Conservation (phyloP, 2,329 filamentous ascomycete species). For the Camillea tinctor region DNA sequence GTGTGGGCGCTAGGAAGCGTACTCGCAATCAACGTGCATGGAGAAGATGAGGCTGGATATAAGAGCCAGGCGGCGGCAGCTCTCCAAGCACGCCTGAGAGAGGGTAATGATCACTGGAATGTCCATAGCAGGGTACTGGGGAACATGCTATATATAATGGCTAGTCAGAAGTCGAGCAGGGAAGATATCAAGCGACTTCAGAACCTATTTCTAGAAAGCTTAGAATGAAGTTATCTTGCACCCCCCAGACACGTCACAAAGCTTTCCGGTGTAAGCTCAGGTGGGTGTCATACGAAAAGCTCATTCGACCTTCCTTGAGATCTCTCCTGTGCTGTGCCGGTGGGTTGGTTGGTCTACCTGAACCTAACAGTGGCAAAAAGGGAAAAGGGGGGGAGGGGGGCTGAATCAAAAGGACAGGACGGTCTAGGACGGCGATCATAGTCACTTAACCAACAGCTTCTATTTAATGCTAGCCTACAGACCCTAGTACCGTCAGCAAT, state of each 20-base stretch:
- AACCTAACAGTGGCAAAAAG: no score
- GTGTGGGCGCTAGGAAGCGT: conserved; percentile 75
- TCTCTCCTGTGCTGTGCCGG: no score
- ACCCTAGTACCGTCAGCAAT: no score
- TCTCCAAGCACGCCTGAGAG: conserved; percentile 39
- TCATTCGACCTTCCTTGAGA: not conserved
- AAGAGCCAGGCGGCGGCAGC: conserved; percentile 46
- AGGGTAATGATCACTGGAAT: conserved; percentile 2
- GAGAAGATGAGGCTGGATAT: conserved; percentile 44
- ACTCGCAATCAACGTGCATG: conserved; percentile 59
- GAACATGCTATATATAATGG: not conserved
- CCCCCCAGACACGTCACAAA: no score
- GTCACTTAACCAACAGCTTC: no score
- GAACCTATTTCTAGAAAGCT: not conserved
- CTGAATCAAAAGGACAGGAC: no score
- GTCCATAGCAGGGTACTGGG: not conserved
- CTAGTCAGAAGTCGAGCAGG: not conserved
- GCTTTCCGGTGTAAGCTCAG: no score
- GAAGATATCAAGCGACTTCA: not conserved
- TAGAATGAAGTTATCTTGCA: not conserved
- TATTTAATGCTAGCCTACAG: no score
- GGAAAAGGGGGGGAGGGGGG: no score
- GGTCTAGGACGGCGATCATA: no score
- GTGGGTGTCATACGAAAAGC: no score
- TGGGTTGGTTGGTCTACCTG: no score